Evolutionary conservation across 257 asterid genomes (phyloP).

Genomic region (Solanum verrucosum): DNA sequence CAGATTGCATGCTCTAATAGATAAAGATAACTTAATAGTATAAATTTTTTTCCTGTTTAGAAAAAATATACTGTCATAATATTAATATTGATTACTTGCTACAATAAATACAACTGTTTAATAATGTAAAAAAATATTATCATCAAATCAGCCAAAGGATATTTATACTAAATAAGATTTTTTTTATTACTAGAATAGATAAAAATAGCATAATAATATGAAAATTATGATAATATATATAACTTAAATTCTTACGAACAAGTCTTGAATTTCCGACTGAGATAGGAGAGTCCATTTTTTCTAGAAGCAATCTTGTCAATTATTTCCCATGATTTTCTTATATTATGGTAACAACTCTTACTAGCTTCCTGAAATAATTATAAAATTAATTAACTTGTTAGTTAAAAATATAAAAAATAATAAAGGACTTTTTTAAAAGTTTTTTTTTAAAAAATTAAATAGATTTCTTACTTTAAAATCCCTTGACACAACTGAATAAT

Average conservation of each 20-base stretch:
- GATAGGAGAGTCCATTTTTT: constrained; percentile 41
- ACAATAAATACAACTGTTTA: background rate
- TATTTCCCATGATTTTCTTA: constrained; percentile 53
- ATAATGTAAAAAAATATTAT: background rate
- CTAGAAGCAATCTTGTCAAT: constrained; percentile 51
- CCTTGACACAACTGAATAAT: constrained; percentile 31
- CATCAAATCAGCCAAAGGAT: background rate
- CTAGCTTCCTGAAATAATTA: constrained; percentile 40
- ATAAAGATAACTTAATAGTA: background rate
- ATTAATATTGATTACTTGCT: background rate
- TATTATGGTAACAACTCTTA: constrained; percentile 34
- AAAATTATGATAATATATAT: too few species aligned
- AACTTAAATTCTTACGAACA: constrained; percentile 41
- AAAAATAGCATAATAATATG: background rate
- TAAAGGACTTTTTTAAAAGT: background rate
- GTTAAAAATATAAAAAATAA: background rate
- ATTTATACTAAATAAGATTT: background rate
- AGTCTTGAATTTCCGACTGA: constrained; percentile 38
- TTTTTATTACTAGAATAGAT: too few species aligned
- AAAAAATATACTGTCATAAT: too few species aligned
- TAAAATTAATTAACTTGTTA: background rate
- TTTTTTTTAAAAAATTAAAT: background rate
- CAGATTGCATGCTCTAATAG: background rate
- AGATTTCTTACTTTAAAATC: constrained; percentile 44
- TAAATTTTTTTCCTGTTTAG: background rate